phyloP scores from a whole-genome alignment of 176 grass and related monocot species.

The Areca catechu region DNA sequence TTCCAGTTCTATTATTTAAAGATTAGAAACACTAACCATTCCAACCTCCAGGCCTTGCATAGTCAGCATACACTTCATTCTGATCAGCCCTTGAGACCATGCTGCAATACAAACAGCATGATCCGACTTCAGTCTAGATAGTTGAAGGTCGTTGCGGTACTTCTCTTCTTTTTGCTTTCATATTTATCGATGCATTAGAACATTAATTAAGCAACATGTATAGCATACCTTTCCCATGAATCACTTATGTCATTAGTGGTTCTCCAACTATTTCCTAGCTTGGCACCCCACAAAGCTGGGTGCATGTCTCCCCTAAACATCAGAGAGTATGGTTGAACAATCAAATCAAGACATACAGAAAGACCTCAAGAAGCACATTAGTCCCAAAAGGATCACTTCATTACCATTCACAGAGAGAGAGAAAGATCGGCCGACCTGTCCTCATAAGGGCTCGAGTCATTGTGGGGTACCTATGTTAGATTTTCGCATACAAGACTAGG shows the following conservation, averaged over 20 bases:
- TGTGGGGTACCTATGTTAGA: conserved; percentile 47
- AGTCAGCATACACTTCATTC: conserved; percentile 82
- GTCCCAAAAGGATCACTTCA: not conserved
- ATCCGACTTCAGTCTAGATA: not conserved
- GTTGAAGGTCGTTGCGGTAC: no score
- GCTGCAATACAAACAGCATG: conserved; percentile 23
- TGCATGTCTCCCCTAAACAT: conserved; percentile 87
- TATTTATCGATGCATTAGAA: not conserved
- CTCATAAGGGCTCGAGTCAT: conserved; percentile 80
- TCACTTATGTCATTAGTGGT: conserved; percentile 78
- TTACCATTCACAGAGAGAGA: conserved; percentile 86
- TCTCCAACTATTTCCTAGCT: conserved; percentile 86
- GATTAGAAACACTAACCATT: conserved; percentile 36
- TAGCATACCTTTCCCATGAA: conserved; percentile 53
- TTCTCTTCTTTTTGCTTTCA: no score
- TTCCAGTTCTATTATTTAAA: not conserved
- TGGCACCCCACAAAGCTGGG: conserved; percentile 60
- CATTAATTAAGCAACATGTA: not conserved
- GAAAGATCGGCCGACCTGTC: conserved; percentile 50
- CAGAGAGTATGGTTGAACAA: not conserved
- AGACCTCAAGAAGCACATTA: not conserved
- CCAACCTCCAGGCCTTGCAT: conserved; percentile 80
- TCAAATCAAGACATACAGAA: not conserved
- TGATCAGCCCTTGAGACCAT: conserved; percentile 75
- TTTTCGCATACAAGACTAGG: not conserved